A percentile compares a stretch with the other conserved stretches of the same genome.
Conservation (phyloP, 176 grass and related monocot genomes). For the Paspalum notatum region DNA sequence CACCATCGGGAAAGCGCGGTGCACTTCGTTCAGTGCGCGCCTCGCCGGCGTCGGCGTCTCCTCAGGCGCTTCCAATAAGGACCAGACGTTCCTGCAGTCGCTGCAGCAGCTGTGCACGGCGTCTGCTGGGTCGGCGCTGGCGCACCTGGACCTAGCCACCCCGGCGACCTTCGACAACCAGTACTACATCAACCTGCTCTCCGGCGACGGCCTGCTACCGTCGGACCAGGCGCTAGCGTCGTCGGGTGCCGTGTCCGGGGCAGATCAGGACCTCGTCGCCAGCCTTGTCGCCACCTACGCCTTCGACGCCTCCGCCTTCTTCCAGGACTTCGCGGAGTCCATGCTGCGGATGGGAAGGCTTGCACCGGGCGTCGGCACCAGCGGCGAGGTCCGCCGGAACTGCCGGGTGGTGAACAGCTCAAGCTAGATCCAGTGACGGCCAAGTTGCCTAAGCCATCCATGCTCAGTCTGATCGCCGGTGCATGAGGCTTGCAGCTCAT, state of each 20-base stretch:
- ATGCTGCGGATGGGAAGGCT: slow-evolving; percentile 82
- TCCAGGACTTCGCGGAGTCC: slow-evolving; percentile 70
- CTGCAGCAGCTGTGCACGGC: slow-evolving; percentile 79
- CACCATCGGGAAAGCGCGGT: slow-evolving; percentile 87
- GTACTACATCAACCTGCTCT: slow-evolving; percentile 92
- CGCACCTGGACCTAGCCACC: slow-evolving; percentile 78
- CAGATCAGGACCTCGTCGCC: slow-evolving; percentile 48
- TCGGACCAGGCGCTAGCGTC: slow-evolving; percentile 73
- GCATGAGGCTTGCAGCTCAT: neutral
- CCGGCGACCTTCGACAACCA: slow-evolving; percentile 92
- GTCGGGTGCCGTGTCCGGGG: neutral
- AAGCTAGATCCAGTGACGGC: neutral
- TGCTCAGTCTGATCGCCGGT: neutral
- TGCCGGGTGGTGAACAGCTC: slow-evolving; percentile 61
- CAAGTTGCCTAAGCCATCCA: neutral
- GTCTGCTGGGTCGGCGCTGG: slow-evolving; percentile 62
- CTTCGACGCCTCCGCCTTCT: slow-evolving; percentile 62
- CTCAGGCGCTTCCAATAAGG: neutral
- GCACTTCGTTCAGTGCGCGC: slow-evolving; percentile 77
- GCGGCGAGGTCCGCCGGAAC: slow-evolving; percentile 56
- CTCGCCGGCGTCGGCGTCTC: slow-evolving; percentile 29
- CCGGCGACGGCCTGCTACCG: slow-evolving; percentile 78
- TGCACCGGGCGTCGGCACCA: slow-evolving; percentile 11
- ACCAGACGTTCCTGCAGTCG: slow-evolving; percentile 64
- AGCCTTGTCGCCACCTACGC: slow-evolving; percentile 72